Evolutionary conservation across 164 flowering plant species (phyloP).

Genomic region (Malania oleifera): DNA sequence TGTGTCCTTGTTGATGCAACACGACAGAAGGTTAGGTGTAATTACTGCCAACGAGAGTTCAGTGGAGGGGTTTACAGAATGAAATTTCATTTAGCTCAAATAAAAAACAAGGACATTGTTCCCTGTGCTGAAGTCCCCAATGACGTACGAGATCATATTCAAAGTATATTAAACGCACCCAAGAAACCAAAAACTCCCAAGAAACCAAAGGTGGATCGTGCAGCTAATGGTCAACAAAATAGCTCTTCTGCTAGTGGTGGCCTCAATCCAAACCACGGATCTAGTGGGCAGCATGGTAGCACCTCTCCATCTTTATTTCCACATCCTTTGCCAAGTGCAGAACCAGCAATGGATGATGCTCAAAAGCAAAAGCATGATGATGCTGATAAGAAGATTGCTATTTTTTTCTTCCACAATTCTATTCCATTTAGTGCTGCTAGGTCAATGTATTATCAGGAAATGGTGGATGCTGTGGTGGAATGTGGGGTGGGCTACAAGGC

Average conservation of each 20-base stretch:
- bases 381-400: slow-evolving; percentile 56
- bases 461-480: slow-evolving; percentile 60
- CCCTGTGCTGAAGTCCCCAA: slow-evolving; percentile 65
- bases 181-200: slow-evolving; percentile 56
- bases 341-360: slow-evolving; percentile 35
- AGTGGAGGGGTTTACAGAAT: slow-evolving; percentile 76
- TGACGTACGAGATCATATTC: slow-evolving; percentile 53
- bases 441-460: slow-evolving; percentile 57
- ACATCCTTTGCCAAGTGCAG: slow-evolving; percentile 37
- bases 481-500: slow-evolving; percentile 61
- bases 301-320: slow-evolving; percentile 49
- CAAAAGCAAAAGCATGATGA: slow-evolving; percentile 47
- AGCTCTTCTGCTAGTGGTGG: slow-evolving; percentile 73
- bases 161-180: slow-evolving; percentile 43
- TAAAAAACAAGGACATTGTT: slow-evolving; percentile 62
- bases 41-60: slow-evolving; percentile 64
- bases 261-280: slow-evolving; percentile 41
- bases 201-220: slow-evolving; percentile 37
- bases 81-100: slow-evolving; percentile 77
- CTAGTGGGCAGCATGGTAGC: slow-evolving; percentile 61
- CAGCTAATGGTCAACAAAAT: slow-evolving; percentile 41
- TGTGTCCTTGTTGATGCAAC: slow-evolving; percentile 73
- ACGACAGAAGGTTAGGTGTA: slow-evolving; percentile 65
- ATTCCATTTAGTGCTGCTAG: slow-evolving; percentile 62
- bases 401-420: slow-evolving; percentile 59